These are phyloP conservation scores for Schizosaccharomyces octosporus DNA, from an alignment of 805 yeast genomes.

Conservation along the genomic window DNA sequence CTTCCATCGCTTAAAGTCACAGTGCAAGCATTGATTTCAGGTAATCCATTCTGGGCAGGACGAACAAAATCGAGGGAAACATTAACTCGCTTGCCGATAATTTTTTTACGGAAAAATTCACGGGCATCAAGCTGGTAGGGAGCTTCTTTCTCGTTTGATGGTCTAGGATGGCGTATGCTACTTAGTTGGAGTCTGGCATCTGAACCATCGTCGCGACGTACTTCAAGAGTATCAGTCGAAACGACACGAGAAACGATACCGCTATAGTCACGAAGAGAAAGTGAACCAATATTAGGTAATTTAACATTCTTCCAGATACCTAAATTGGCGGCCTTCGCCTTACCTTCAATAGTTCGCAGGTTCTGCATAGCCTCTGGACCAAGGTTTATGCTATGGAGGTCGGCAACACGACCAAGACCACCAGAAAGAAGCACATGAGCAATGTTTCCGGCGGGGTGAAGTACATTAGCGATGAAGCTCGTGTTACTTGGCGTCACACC, in stretches of 20 bases:
- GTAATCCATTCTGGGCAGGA: slow-evolving; percentile 33
- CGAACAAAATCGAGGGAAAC: slow-evolving; percentile 40
- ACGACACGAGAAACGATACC: slow-evolving; percentile 38
- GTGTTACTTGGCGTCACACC: slow-evolving; percentile 27
- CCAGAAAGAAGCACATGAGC: slow-evolving; percentile 38
- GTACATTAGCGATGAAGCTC: slow-evolving; percentile 30
- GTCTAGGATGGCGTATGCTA: slow-evolving; percentile 52
- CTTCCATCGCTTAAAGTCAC: slow-evolving; percentile 24
- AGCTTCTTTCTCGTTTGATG: slow-evolving; percentile 29
- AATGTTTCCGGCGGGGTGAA: slow-evolving; percentile 58
- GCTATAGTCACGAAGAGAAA: slow-evolving; percentile 19
- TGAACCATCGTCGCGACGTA: slow-evolving; percentile 22
- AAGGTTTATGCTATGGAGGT: slow-evolving; percentile 50
- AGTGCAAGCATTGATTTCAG: slow-evolving; percentile 41
- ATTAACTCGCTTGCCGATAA: slow-evolving; percentile 47
- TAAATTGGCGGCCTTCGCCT: slow-evolving; percentile 30
- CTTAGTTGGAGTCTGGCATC: slow-evolving; percentile 44
- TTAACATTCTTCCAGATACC: slow-evolving; percentile 29
- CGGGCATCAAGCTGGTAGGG: slow-evolving; percentile 40
- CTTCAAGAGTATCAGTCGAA: slow-evolving; percentile 39
- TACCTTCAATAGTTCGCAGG: slow-evolving; percentile 39
- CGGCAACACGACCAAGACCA: slow-evolving; percentile 54
- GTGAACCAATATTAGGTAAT: slow-evolving; percentile 11
- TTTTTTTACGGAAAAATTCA: slow-evolving; percentile 44
- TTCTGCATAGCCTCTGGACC: slow-evolving; percentile 40